phyloP scores from a whole-genome alignment of 345 rosid species.

The Lepidium africanum region DNA sequence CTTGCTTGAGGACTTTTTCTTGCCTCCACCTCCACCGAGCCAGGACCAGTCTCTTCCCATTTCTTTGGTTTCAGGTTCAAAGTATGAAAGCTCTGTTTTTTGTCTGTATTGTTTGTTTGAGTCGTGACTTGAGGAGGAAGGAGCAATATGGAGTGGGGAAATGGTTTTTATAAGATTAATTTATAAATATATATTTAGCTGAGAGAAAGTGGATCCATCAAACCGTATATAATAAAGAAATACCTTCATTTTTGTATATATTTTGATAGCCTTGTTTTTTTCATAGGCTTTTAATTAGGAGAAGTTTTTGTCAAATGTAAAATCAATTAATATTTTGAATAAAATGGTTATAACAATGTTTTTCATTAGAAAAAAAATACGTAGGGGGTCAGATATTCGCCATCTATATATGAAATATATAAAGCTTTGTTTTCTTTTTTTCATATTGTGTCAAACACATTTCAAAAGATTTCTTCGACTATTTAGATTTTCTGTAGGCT shows the following conservation, averaged over 20 bases:
- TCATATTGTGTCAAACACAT: too few relatives aligned
- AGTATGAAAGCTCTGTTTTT: constrained; percentile 9
- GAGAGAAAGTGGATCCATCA: constrained; percentile 25
- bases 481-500: background rate
- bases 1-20: constrained; percentile 28
- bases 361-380: background rate
- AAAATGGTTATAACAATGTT: background rate
- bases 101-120: background rate
- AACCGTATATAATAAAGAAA: background rate
- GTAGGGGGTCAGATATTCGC: too few relatives aligned
- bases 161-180: constrained; percentile 3
- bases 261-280: background rate
- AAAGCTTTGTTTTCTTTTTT: too few relatives aligned
- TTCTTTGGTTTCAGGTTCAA: background rate
- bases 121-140: constrained; percentile 25
- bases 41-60: constrained; percentile 77
- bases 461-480: too few relatives aligned
- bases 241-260: background rate
- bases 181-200: background rate
- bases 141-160: background rate
- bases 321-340: constrained; percentile 17
- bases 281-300: constrained; percentile 11
- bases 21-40: constrained; percentile 36
- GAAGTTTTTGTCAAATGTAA: constrained; percentile 16
- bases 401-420: too few relatives aligned